Evolutionary conservation across 106 monocot species (phyloP), one percentile per base, ranked within the genome.

Genomic region (Dendrobium huoshanense): DNA sequence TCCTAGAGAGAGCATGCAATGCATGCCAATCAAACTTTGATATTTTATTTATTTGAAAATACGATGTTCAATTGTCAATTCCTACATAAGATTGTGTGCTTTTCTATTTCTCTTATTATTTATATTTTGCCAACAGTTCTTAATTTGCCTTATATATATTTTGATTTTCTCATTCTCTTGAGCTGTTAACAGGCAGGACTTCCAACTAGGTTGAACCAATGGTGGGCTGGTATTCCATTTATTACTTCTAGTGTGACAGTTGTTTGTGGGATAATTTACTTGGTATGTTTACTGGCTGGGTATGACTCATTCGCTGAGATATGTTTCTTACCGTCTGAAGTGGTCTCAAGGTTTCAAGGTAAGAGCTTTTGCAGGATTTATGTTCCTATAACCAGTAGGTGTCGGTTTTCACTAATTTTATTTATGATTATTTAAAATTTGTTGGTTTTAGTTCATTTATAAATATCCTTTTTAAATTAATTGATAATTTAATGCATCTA

Each of bases 221-320:
- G 88, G 90, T 92, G 92, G 92, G 73, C 80, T 73, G 79, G 83
- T 75, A 77, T 92, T 79, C 90, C 92, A 65, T 92, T 92, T 80
- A 86, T 92, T 75, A 92, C 88, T 77, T 90, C 90, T 83, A 78
- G 88, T 77, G 83, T 92, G 75, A 79, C 85, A 72, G 86, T 90
- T 58, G 27, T 86, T 59, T 92, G 92, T 82, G 80, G 84, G 24
- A 40, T 86, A 37, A 92, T 90, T 56, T 92, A 92, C 78, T 67
- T 90, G 79, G 83, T 90, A 9, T 92, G 90, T 75, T 61, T 92
- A 45, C 79, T 92, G 78, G 77, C 85, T 78, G 92, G 92, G 33
- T 92, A 90, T 85, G 90, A 92, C 64, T 90, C 92, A 75, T 92
- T 90, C 48, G 4, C 16, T 72, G 84, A 88, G 77, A 86, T 92